Base-by-base conservation (phyloP, 768 basidiomycete genomes). In the Hortiboletus campestris region DNA sequence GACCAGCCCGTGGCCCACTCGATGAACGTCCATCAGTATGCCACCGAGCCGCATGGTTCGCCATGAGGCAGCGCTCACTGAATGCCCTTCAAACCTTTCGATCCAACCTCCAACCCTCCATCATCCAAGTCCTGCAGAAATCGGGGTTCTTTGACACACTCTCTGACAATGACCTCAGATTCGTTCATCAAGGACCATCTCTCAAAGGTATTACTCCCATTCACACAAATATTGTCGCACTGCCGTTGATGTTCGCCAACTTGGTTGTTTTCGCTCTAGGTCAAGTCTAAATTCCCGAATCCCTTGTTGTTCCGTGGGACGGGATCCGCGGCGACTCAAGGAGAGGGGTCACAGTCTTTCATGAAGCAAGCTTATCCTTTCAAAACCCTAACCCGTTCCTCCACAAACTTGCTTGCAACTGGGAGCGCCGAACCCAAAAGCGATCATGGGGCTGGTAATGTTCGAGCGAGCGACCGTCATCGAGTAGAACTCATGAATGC, bases 11-110 rank as follows among this genome's bases (percentile, higher is more conserved):
- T 48, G 40, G n/a, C 19, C 43, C 46, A 52, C 36, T 35, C 35
- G 45, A 41, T 38, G 42, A 17, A 43, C 42, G n/a, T 47, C 38
- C 36, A 63, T 50, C 41, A 41, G 25, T 17, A 25, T 29, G 45
- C 46, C 36, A 52, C 22, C 22, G 44, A 11, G 28, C 58, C 55
- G 62, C 67, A 64, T 59, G 62, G 58, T 55, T 35, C 2, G 46
- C 61, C 66, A 67, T 56, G 66, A 67, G 65, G 67, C 67, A 51
- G 44, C 49, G 39, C 45, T 36, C 34, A 39, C 41, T 46, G 48
- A 29, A 56, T 46, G 38, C 47, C 14, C 36, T 57, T 34, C 38
- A 20, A 38, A 25, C 53, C 51, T 19, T 55, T 51, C 41, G 51
- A 35, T 45, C 20, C 44, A 44, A 28, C 56, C 44, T 53, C 34